Percentiles rank a stretch among this genome's conserved stretches.
These are phyloP conservation scores for Lichtheimia corymbifera DNA, from an alignment of 371 early-diverging fungal genomes.

Conservation along the genomic window DNA sequence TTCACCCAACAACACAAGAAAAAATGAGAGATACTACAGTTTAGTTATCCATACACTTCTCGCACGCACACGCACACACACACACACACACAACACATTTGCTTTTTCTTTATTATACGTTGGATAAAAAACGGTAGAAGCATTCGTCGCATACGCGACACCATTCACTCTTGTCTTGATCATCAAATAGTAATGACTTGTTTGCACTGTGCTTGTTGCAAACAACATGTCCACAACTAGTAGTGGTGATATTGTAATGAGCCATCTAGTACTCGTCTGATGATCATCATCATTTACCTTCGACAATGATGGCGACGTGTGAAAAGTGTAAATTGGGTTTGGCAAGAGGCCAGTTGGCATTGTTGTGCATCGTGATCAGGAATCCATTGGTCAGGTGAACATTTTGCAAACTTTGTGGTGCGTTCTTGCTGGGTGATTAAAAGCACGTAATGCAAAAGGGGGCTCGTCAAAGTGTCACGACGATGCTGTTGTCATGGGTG, in stretches of 20 bases:
- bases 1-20: background rate
- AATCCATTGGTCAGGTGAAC: conserved; percentile 17
- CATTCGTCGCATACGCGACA: conserved; percentile 29
- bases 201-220: conserved; percentile 29
- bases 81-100: background rate
- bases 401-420: conserved; percentile 15
- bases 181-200: conserved; percentile 19
- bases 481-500: too few relatives aligned
- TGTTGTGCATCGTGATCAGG: conserved; percentile 16
- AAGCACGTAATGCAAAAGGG: too few relatives aligned
- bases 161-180: conserved; percentile 21
- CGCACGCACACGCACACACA: too few relatives aligned
- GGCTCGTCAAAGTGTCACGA: too few relatives aligned
- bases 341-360: conserved; percentile 22
- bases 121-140: conserved; percentile 14
- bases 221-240: conserved; percentile 27
- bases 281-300: conserved; percentile 14
- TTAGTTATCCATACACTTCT: too few relatives aligned
- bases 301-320: conserved; percentile 31
- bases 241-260: too few relatives aligned
- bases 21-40: background rate
- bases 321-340: conserved; percentile 15
- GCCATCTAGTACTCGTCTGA: background rate
- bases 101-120: background rate
- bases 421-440: background rate